Evolutionary conservation across 2,329 filamentous ascomycete species (phyloP).

Genomic region (Fusarium mundagurra): DNA sequence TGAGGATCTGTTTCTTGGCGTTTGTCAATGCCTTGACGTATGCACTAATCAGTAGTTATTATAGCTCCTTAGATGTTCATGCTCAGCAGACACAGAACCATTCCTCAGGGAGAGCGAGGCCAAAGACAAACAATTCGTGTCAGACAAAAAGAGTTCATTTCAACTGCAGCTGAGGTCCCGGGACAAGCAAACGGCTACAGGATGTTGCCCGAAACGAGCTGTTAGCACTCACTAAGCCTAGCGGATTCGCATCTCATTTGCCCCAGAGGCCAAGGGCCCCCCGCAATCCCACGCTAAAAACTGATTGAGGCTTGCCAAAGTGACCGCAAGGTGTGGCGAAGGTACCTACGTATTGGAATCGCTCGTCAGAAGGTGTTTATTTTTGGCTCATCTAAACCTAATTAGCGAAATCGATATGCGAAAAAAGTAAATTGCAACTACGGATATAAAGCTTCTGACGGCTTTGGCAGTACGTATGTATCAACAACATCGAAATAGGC

Average conservation of each 20-base stretch:
- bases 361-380: conserved; percentile 15
- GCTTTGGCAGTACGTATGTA: background rate
- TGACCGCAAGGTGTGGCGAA: conserved; percentile 31
- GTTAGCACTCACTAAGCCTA: background rate
- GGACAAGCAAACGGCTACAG: background rate
- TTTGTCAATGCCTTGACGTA: background rate
- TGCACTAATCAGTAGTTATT: background rate
- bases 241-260: conserved; percentile 1
- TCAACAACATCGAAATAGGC: background rate
- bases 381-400: conserved; percentile 23
- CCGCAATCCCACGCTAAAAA: conserved; percentile 14
- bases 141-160: background rate
- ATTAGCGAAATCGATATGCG: background rate
- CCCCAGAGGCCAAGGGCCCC: conserved; percentile 7
- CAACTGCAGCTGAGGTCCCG: conserved; percentile 13
- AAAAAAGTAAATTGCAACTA: background rate
- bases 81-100: background rate
- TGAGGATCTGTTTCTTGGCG: conserved; percentile 29
- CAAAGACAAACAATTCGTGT: background rate
- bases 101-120: background rate
- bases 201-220: background rate
- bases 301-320: conserved; percentile 13
- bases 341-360: background rate
- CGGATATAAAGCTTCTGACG: background rate
- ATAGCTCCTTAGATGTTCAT: background rate